These are phyloP conservation scores for Starmerella vaccinii DNA, from an alignment of 805 yeast genomes.

Conservation along the genomic window DNA sequence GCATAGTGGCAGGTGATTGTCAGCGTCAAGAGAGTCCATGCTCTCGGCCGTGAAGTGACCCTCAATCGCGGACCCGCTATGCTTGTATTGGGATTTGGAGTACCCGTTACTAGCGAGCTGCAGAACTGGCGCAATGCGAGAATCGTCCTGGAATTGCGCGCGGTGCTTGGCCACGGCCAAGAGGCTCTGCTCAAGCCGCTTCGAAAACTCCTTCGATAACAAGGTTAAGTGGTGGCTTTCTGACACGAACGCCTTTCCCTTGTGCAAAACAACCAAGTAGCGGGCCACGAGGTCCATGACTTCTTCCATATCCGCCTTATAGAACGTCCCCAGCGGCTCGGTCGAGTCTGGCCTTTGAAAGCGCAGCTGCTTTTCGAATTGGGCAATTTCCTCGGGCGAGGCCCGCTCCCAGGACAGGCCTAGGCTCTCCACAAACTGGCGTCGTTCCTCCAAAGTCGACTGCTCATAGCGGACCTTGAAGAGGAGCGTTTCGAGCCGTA, in stretches of 20 bases:
- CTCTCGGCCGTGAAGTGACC: conserved; percentile 47
- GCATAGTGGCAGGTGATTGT: conserved; percentile 73
- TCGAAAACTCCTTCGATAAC: conserved; percentile 57
- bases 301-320: conserved; percentile 78
- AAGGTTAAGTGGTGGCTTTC: conserved; percentile 65
- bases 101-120: conserved; percentile 61
- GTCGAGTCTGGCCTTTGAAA: conserved; percentile 34
- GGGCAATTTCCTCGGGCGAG: conserved; percentile 47
- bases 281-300: conserved; percentile 62
- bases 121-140: conserved; percentile 73
- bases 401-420: conserved; percentile 68
- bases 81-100: conserved; percentile 25
- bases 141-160: conserved; percentile 85
- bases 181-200: conserved; percentile 42
- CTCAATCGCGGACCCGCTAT: conserved; percentile 28
- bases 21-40: conserved; percentile 45
- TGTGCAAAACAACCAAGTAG: conserved; percentile 55
- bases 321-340: conserved; percentile 31
- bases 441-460: conserved; percentile 57
- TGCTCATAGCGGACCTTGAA: conserved; percentile 63
- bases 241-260: conserved; percentile 78
- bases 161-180: conserved; percentile 61
- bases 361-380: conserved; percentile 42
- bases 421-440: conserved; percentile 53
- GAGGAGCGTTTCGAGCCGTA: conserved; percentile 61